These are phyloP conservation scores for Fusarium neocosmosporiellum DNA, from an alignment of 2,329 filamentous ascomycete genomes.

Conservation along the genomic window DNA sequence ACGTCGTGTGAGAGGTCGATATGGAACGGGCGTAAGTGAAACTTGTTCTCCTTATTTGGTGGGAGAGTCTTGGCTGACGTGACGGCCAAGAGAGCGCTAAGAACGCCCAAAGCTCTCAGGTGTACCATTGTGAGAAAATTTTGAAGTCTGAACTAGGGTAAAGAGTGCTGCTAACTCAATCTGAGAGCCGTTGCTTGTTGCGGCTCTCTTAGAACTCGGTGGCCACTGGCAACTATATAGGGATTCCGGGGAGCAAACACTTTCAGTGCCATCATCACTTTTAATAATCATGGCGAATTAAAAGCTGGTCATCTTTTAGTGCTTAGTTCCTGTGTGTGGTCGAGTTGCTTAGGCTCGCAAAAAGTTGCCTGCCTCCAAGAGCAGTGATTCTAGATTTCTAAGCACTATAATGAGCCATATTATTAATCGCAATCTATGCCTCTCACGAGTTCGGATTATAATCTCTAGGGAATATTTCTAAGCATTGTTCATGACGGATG, in stretches of 20 bases:
- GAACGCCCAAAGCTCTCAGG: background rate
- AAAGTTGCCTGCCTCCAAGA: background rate
- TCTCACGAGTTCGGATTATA: too few relatives aligned
- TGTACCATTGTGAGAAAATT: too few relatives aligned
- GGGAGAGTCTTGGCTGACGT: background rate
- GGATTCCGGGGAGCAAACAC: accelerated
- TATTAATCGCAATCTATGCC: background rate
- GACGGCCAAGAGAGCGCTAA: background rate
- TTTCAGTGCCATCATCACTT: accelerated
- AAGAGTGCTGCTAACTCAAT: too few relatives aligned
- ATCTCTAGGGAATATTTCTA: too few relatives aligned
- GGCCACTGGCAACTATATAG: background rate
- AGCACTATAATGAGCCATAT: background rate
- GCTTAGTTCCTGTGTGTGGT: background rate
- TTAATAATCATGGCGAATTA: background rate
- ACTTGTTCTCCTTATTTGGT: background rate
- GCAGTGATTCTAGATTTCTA: background rate
- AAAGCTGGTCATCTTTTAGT: background rate
- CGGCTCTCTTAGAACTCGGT: background rate
- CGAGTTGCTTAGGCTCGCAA: background rate
- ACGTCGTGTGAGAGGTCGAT: background rate
- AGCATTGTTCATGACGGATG: background rate
- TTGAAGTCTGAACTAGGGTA: too few relatives aligned
- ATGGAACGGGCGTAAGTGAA: background rate
- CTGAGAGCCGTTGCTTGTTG: too few relatives aligned